Percentiles rank a stretch among this genome's conserved stretches.
phyloP scores from a whole-genome alignment of 2,329 filamentous ascomycete species.

The Coniochaeta sp. region DNA sequence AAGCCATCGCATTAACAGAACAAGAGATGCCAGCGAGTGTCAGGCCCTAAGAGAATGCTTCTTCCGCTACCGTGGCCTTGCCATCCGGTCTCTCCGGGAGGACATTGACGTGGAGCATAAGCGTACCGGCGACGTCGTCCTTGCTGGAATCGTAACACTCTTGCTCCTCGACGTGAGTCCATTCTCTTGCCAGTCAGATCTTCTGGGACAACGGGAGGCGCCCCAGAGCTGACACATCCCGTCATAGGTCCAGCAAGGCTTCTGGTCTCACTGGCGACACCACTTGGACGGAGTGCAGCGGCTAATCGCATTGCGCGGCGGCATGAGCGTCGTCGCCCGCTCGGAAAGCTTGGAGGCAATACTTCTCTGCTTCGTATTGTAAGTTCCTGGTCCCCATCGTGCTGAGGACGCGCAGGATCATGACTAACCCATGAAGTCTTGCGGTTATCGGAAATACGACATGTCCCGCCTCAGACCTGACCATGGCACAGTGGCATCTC shows the following conservation, averaged over 20 bases:
- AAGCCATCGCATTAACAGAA: conserved; percentile 23
- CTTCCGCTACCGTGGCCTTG: conserved; percentile 20
- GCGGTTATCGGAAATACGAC: conserved; percentile 27
- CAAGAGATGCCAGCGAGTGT: conserved; percentile 7
- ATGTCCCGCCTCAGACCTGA: conserved; percentile 22
- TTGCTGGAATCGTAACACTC: conserved; percentile 23
- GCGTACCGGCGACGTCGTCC: conserved; percentile 15
- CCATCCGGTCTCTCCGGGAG: conserved; percentile 21
- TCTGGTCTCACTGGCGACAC: conserved; percentile 22
- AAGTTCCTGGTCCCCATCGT: too few species aligned
- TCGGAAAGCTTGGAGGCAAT: conserved; percentile 8
- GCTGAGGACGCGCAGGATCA: too few species aligned
- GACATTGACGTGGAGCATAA: conserved; percentile 14
- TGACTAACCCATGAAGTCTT: conserved; percentile 15
- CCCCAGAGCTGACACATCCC: neutral
- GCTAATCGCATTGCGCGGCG: conserved; percentile 24
- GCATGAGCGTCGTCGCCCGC: conserved; percentile 14
- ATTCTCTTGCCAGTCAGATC: neutral
- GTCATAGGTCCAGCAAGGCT: conserved; percentile 20
- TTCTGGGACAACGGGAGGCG: neutral
- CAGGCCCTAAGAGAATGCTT: conserved; percentile 17
- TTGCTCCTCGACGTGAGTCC: conserved; percentile 23
- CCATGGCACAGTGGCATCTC: conserved; percentile 14
- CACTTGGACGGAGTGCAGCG: conserved; percentile 24
- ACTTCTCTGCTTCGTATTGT: conserved; percentile 19